Percentiles rank a stretch among this genome's conserved stretches.
Evolutionary conservation across 805 yeast genomes (phyloP).

Genomic region (Hanseniaspora guilliermondii): DNA sequence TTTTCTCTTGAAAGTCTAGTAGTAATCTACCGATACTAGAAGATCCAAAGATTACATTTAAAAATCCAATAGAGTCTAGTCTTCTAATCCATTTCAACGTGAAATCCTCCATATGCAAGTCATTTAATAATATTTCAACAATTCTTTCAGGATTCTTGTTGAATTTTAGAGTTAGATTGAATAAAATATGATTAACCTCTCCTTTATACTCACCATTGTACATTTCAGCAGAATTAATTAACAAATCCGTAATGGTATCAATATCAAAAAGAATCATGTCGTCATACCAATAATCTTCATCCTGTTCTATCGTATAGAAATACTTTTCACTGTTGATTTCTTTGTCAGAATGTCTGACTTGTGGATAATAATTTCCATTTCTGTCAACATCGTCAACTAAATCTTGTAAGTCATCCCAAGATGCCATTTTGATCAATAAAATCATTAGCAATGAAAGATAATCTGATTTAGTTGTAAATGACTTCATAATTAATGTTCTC

Average conservation of each 20-base stretch:
- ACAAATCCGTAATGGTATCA: constrained; percentile 51
- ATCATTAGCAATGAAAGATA: constrained; percentile 72
- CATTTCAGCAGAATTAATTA: constrained; percentile 43
- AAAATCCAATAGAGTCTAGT: constrained; percentile 23
- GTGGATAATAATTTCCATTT: constrained; percentile 19
- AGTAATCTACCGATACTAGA: neutral
- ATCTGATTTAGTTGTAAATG: constrained; percentile 50
- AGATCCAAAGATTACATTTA: constrained; percentile 8
- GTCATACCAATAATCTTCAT: constrained; percentile 27
- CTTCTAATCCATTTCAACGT: constrained; percentile 58
- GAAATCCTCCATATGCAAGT: constrained; percentile 45
- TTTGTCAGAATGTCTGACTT: neutral
- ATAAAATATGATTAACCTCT: constrained; percentile 53
- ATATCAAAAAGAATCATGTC: constrained; percentile 42
- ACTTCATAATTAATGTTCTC: constrained; percentile 46
- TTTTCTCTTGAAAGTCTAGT: neutral
- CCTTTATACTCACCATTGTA: neutral
- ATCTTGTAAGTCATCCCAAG: constrained; percentile 40
- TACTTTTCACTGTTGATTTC: constrained; percentile 26
- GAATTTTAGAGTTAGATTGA: constrained; percentile 49
- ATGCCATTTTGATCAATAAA: constrained; percentile 65
- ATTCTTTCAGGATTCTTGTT: constrained; percentile 60
- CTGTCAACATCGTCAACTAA: constrained; percentile 38
- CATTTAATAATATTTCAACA: constrained; percentile 61
- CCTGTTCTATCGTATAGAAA: constrained; percentile 27